Conservation (phyloP, 139 green algal species). For the Chlamydomonas sp. region DNA sequence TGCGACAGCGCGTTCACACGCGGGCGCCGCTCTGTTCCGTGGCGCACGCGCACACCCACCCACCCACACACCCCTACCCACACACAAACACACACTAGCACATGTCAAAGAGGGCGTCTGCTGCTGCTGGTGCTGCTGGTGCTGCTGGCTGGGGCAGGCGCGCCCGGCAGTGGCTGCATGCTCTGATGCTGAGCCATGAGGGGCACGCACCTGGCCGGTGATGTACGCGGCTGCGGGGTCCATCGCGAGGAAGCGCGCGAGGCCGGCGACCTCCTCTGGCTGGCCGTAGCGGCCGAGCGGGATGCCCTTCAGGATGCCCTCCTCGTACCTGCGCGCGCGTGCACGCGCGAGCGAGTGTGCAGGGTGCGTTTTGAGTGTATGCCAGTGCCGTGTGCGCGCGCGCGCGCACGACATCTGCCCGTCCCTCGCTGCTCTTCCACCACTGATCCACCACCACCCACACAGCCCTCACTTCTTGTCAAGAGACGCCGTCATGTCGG, state of each 20-base stretch:
- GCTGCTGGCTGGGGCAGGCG: too few species aligned
- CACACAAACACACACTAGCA: conserved; percentile 2
- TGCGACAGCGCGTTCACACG: background rate
- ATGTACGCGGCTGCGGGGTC: conserved; percentile 94
- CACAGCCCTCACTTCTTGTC: too few species aligned
- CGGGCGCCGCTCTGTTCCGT: background rate
- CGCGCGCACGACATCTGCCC: too few species aligned
- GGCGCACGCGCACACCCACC: background rate
- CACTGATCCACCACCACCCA: too few species aligned
- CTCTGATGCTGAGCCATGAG: background rate
- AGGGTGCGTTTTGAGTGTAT: too few species aligned
- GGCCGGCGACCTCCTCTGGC: conserved; percentile 80
- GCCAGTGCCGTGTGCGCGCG: too few species aligned
- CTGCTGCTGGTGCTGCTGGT: background rate
- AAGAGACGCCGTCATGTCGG: conserved; percentile 75
- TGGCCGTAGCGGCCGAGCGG: conserved; percentile 78
- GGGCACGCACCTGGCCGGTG: conserved; percentile 76
- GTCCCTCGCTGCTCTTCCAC: too few species aligned
- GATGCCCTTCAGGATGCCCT: conserved; percentile 71
- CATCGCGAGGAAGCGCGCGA: conserved; percentile 81
- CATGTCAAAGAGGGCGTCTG: background rate
- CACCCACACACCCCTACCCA: background rate
- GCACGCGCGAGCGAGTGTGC: too few species aligned
- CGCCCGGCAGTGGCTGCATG: background rate
- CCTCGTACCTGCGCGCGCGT: too few species aligned